Base-by-base conservation (phyloP, 345 rosid genomes). In the Ceriops decandra region DNA sequence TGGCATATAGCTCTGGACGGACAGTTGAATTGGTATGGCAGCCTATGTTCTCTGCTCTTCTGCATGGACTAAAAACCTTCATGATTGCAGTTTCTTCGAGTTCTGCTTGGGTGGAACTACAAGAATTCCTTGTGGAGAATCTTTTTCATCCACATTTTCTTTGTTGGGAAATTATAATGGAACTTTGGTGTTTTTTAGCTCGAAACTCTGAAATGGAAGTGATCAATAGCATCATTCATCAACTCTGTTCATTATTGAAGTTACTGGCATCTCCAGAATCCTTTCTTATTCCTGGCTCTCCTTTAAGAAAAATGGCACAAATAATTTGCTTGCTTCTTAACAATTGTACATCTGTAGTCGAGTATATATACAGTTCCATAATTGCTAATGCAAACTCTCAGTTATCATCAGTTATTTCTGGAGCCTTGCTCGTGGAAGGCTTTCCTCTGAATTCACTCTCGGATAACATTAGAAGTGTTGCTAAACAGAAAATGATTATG, bases 91-190 rank as follows among this genome's bases (percentile, higher is more conserved):
- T 78, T 46, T 88, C 88, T 64, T 77, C 91, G 74, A 82, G 83
- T 77, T 61, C 63, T 15, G 93, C 83, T 57, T 88, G 96, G 97
- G 81, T 66, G 77, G 93, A 86, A 57, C 13, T 91, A 42, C 81
- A 77, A 63, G 77, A 74, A 77, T 86, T 90, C 82, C 72, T 95
- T 75, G 77, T 89, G 36, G 85, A 86, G 58, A 95, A 89, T 83
- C 79, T 95, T 67, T 84, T 87, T 76, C 96, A 95, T 78, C 95
- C 96, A 57, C 93, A 95, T 77, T 80, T 79, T 74, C 85, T 90
- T 70, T 91, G 99, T 73, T 79, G 84, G 84, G 95, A 95, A 81
- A 82, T 87, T 64, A 77, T 88, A 32, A 66, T 79, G 85, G 99
- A 95, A 69, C 88, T 95, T 52, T 88, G 90, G 92, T 83, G 96